Evolutionary conservation across 352 stramenopile species (phyloP).

Genomic region (Thraustochytrium sp.): DNA sequence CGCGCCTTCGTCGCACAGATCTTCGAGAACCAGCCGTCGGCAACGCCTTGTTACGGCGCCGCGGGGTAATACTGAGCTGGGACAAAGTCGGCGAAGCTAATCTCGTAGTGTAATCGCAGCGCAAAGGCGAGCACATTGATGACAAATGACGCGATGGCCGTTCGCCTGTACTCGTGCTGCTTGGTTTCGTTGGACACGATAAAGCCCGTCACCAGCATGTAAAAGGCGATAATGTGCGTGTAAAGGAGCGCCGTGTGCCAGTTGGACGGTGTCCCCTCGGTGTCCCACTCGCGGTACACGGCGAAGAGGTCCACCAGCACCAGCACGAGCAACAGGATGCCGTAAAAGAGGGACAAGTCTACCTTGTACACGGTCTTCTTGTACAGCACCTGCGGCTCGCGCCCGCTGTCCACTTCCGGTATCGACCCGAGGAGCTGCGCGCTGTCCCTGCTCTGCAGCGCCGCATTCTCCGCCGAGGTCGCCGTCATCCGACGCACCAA

Average conservation of each 20-base stretch:
- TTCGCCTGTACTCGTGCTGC: not conserved
- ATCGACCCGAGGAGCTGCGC: not conserved
- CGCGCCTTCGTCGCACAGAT: too few relatives aligned
- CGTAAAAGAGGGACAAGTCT: constrained; percentile 14
- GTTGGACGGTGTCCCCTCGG: not conserved
- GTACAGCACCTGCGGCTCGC: constrained; percentile 23
- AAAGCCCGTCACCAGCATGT: constrained; percentile 8
- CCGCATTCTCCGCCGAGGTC: not conserved
- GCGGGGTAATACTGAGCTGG: not conserved
- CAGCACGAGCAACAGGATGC: not conserved
- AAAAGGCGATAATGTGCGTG: constrained; percentile 6
- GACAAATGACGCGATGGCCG: not conserved
- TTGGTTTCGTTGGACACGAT: constrained; percentile 30
- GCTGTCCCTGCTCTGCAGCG: not conserved
- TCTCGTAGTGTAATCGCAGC: constrained; percentile 18
- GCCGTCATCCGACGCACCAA: not conserved
- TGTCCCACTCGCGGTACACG: not conserved
- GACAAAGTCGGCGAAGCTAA: constrained; percentile 28
- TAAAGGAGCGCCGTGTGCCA: constrained; percentile 27
- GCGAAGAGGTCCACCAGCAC: not conserved
- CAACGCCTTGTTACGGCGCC: too few relatives aligned
- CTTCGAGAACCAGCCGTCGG: too few relatives aligned
- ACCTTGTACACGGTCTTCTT: constrained; percentile 40
- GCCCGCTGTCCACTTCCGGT: not conserved
- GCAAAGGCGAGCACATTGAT: constrained; percentile 10